Conservation (phyloP, 2,329 filamentous ascomycete genomes). For the Fusarium haematococcum region DNA sequence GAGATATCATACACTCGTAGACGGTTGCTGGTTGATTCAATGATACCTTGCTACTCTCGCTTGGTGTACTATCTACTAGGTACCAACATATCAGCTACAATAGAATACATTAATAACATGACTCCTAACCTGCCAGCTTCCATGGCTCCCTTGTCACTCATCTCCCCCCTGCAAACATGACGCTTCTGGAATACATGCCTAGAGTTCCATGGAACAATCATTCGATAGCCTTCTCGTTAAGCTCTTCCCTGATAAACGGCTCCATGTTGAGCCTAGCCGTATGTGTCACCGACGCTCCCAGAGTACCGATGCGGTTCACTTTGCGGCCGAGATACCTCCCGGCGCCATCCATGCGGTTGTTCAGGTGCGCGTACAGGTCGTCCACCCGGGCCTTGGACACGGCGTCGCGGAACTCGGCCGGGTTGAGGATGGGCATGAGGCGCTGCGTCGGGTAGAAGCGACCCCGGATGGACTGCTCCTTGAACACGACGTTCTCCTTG, state of each 20-base stretch:
- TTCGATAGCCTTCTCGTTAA: constrained; percentile 25
- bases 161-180: constrained; percentile 13
- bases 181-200: constrained; percentile 1
- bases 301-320: constrained; percentile 55
- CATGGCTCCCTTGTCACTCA: background rate
- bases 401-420: constrained; percentile 52
- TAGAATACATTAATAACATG: background rate
- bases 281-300: constrained; percentile 56
- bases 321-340: constrained; percentile 57
- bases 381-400: constrained; percentile 54
- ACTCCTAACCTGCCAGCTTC: background rate
- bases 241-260: constrained; percentile 51
- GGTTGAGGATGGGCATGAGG: constrained; percentile 63
- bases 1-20: background rate
- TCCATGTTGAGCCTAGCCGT: constrained; percentile 52
- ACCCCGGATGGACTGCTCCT: constrained; percentile 62
- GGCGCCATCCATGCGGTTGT: constrained; percentile 62
- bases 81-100: background rate
- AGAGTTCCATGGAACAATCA: constrained; percentile 2
- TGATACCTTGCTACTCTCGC: background rate
- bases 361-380: constrained; percentile 62
- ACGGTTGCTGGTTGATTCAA: background rate
- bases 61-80: background rate
- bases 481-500: constrained; percentile 59
- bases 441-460: constrained; percentile 69